Percentiles rank a stretch among this genome's conserved stretches.
Evolutionary conservation across 2,329 filamentous ascomycete species (phyloP).

Genomic region (Emergomyces africanus): DNA sequence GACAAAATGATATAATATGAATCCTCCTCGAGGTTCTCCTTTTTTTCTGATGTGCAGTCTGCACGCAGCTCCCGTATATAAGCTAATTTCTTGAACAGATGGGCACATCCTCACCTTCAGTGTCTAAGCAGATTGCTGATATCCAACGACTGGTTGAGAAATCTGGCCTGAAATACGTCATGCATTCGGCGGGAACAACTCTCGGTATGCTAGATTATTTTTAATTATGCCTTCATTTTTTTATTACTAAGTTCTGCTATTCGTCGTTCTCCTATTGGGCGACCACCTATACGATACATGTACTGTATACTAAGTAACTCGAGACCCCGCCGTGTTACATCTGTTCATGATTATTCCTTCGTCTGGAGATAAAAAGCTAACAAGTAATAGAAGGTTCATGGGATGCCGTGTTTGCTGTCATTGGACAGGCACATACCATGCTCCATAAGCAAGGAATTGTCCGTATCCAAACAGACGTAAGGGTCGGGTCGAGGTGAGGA

Average conservation of each 20-base stretch:
- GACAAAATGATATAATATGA: neutral
- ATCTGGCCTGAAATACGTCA: constrained; percentile 68
- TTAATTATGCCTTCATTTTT: neutral
- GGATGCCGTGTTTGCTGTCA: constrained; percentile 73
- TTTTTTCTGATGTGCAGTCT: neutral
- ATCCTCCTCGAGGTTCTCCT: neutral
- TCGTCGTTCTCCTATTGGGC: neutral
- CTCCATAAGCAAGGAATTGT: constrained; percentile 66
- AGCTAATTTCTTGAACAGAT: constrained; percentile 39
- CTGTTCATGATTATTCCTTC: neutral
- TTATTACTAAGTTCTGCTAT: neutral
- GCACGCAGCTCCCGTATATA: neutral
- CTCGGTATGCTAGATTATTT: constrained; percentile 51
- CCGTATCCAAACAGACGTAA: constrained; percentile 78
- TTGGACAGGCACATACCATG: constrained; percentile 72
- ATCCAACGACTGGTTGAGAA: constrained; percentile 75
- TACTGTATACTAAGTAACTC: too few species aligned
- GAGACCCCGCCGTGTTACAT: neutral
- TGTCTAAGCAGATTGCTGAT: constrained; percentile 72
- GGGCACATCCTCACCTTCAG: constrained; percentile 63
- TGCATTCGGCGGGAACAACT: constrained; percentile 92
- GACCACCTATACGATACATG: too few species aligned
- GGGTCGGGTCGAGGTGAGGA: constrained; percentile 61
- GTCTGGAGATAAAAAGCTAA: neutral
- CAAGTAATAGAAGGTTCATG: constrained; percentile 62